Evolutionary conservation across 176 grass and related monocot species (phyloP), one percentile per base, ranked within the genome.

Genomic region (Avena atlantica): DNA sequence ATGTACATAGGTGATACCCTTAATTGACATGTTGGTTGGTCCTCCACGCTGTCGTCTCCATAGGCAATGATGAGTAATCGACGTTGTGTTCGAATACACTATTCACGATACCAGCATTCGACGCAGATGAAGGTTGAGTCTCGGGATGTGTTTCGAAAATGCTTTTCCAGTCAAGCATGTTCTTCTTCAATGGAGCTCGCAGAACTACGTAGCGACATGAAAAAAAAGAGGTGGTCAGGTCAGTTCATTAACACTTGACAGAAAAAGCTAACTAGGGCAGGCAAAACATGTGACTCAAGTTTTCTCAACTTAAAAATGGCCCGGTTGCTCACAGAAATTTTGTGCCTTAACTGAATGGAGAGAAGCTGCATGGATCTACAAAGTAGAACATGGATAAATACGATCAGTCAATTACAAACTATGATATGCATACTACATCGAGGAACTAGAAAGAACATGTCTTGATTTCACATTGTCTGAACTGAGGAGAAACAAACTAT

Each of bases 181-280:
- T 45, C n/a, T 74, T 31, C 5, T 66, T 74, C n/a, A 25, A 14
- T 74, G 71, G 71, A 74, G 71, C 70, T 48, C 11, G 70, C 70
- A 6, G 12, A 12, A 5, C 45, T 15, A 66, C 31, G 31, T 34
- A 34, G 3, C 0, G 29, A 2, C 63, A 66, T 66, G 2, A 13
- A 66, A 65, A 74, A 6, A 25, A 40, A 21, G 1, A 71, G 17
- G 36, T 24, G n/a, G 5, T 25, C 45, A 50, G n/a, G 25, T 49
- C 49, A 74, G 71, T 74, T 70, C 31, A 34, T 34, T 34, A 23
- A 66, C 25, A 44, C 42, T 44, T 44, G 13, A 66, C 25, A 66
- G 19, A 21, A 23, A 5, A 52, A 51, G 48, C 14, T 53, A 51
- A 31, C 31, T 31, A 31, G 31, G 31, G 12, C 20, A 50, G 1